phyloP scores from a whole-genome alignment of 768 basidiomycete species.

The Leccinum variicolor region DNA sequence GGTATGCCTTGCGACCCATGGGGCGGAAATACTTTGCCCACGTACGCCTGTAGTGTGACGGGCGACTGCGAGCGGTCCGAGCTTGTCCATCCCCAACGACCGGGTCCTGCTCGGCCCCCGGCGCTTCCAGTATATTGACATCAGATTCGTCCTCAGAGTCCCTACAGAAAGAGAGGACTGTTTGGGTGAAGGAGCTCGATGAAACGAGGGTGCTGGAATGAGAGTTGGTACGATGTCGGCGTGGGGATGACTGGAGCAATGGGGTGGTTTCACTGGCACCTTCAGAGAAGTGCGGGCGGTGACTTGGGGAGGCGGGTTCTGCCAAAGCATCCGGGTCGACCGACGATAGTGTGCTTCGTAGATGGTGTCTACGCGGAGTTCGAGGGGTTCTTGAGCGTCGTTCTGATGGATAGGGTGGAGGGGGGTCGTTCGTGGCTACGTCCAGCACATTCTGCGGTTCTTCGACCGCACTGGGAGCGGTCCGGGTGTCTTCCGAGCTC shows the following conservation, averaged over 20 bases:
- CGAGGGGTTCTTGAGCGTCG: constrained; percentile 39
- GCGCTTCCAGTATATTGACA: constrained; percentile 30
- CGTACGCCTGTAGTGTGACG: constrained; percentile 20
- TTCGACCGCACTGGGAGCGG: not conserved
- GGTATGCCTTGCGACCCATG: constrained; percentile 53
- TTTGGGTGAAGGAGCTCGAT: constrained; percentile 57
- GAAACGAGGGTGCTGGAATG: constrained; percentile 50
- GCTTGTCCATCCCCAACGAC: not conserved
- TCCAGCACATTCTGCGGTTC: constrained; percentile 10
- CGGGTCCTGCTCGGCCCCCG: constrained; percentile 17
- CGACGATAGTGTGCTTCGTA: constrained; percentile 30
- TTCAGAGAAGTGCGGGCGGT: constrained; percentile 23
- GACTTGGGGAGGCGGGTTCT: constrained; percentile 24
- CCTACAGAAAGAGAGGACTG: constrained; percentile 65
- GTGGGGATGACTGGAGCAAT: constrained; percentile 33
- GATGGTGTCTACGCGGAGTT: constrained; percentile 27
- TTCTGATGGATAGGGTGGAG: constrained; percentile 65
- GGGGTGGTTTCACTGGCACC: constrained; percentile 49
- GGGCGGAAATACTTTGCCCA: constrained; percentile 68
- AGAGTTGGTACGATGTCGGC: constrained; percentile 55
- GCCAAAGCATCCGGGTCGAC: constrained; percentile 35
- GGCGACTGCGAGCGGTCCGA: not conserved
- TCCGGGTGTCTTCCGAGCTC: not conserved
- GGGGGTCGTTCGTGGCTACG: constrained; percentile 46
- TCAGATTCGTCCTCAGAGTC: constrained; percentile 46